Base-by-base conservation (phyloP, 768 basidiomycete species). In the Solioccasus polychromus region DNA sequence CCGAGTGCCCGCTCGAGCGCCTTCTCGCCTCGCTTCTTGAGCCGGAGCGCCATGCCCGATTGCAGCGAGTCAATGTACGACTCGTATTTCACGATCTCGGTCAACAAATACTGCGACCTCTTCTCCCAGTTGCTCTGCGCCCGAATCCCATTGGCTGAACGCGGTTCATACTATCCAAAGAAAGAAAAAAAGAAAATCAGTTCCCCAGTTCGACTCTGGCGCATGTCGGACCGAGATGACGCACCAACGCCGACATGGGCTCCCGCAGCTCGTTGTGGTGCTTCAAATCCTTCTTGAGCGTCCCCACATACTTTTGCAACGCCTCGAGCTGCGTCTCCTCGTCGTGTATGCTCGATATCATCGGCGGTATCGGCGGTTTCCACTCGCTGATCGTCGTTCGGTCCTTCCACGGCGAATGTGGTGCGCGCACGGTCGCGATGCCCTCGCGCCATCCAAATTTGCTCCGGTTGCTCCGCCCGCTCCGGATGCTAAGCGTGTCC, bases 51-150 rank as follows among this genome's bases (percentile, higher is more conserved):
- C 84, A 93, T 94, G 29, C 88, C 94, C 4, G 73, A 68, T 61
- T 85, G 80, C 24, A 99, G 75, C 6, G 92, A 89, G 52, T 95
- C 92, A 44, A 95, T 85, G 64, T 99, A 99, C 14, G 88, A 88
- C 42, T 91, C 84, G 66, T 97, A 98, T 65, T 98, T 98, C 61
- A 92, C 89, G 32, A 92, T 89, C 70, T 99, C 95, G 8, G 87
- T 80, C 42, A 93, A 75, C 37, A 98, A 71, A 63, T 90, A 90
- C 59, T 90, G 84, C 3, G 89, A 92, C 62, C 88, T 94, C 62
- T 82, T 86, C 69, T 90, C 88, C 92, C 93, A 98, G 61, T 99
- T 99, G 49, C 78, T 77, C 55, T 80, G 75, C 1, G 96, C 85
- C 67, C 85, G 97, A 54, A 73, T 57, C 1, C 78, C 76, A 60